Evolutionary conservation across 2,329 filamentous ascomycete species (phyloP), one percentile per base, ranked within the genome.

Genomic region (Immersiporthe knoxdaviesiana): DNA sequence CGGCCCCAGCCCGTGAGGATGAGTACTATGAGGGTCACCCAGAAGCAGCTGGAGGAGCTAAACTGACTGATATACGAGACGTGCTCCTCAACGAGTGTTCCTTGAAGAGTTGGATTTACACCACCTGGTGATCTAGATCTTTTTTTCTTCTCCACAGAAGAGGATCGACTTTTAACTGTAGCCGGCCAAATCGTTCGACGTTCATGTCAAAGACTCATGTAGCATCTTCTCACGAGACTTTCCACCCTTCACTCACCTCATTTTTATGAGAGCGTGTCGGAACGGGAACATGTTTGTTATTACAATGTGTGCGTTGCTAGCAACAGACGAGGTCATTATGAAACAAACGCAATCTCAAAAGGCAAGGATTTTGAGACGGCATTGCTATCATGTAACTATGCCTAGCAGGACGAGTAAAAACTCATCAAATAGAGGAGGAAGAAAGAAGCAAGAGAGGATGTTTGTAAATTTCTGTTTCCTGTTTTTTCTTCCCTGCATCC

Each of bases 11-110:
- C 63, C 5, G 35, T 63, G 35, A 60, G 67, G 47, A 47, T 62
- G 24, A 69, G 64, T 35, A 69, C 69, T n/a, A 69, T 69, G 44
- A 60, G 69, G 44, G 69, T 67, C 18, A 69, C 64, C 18, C 59
- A 39, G 39, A 67, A 66, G 12, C 63, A 68, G 3, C 27, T 69
- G 44, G 69, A 67, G 0, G 44, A 67, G 18, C 62, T 71, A 39
- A 52, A 63, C 6, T 68, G 59, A 68, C 61, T 27, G 50, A 54
- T 35, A 8, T 35, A 8, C 35, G 4, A 35, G n/a, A n/a, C n/a
- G 35, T 30, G 10, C 11, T 47, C 50, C 16, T 54, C 8, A 0
- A 5, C 21, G 18, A n/a, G 1, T 2, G 10, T 3, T 27, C 2
- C n/a, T 5, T 47, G 2, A 27, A 16, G 12, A 16, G 2, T 16